Base-by-base conservation (phyloP, 768 basidiomycete genomes). In the Leucocoprinus leucothites region DNA sequence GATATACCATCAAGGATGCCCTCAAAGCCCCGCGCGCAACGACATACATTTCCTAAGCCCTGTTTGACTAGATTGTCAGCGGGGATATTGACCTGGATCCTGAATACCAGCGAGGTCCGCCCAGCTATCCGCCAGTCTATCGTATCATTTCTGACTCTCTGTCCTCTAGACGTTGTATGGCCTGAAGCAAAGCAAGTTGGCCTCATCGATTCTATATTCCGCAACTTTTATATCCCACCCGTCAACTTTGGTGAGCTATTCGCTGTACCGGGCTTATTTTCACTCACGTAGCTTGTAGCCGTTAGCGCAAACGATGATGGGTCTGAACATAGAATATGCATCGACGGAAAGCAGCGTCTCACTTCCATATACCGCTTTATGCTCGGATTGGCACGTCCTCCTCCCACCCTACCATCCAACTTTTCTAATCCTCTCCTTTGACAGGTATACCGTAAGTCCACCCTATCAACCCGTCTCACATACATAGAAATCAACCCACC, bases 321-420 rank as follows among this genome's bases (percentile, higher is more conserved):
- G 0, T 70, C 78, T 0, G 87, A 89, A 62, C 75, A 71, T 2
- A 82, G 81, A 60, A 82, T 81, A 1, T 89, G 87, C 61, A 87
- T 89, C 7, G 89, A 91, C 61, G 91, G 91, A 16, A 93, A 93
- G 63, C 91, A 93, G 64, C 72, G 91, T 22, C 65, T 91, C 45
- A 91, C 88, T 0, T 89, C 87, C 0, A 85, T 93, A 45, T 75
- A 83, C 44, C 73, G 79, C 87, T 87, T 89, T 62, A 81, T 91
- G 76, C 76, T 81, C 59, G 87, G 88, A n/a, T 57, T 74, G 60
- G 84, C 88, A 63, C 66, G 80, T 77, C 22, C 24, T 54, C 46
- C 49, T 57, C 11, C 51, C 49, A 57, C 31, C 25, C 57, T 14
- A 58, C 18, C 9, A 40, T 42, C 56, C 47, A 22, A 49, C 47